Evolutionary conservation across 176 grass and related monocot species (phyloP).

Genomic region (Oryza officinalis): DNA sequence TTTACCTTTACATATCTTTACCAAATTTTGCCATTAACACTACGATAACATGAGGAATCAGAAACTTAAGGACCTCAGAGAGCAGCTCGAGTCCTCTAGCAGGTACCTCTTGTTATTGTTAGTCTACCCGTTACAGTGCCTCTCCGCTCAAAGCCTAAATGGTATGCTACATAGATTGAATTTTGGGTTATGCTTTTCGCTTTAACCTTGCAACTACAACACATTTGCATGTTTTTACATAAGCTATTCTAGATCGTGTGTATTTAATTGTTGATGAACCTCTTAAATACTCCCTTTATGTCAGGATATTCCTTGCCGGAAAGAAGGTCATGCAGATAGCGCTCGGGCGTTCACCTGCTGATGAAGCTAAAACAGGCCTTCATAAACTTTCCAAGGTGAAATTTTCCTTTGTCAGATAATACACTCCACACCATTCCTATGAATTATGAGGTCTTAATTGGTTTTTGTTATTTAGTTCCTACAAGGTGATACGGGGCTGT

Average conservation of each 20-base stretch:
- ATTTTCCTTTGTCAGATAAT: neutral
- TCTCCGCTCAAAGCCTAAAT: too few relatives aligned
- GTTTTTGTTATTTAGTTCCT: slow-evolving; percentile 51
- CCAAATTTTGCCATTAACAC: too few relatives aligned
- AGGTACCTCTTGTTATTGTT: slow-evolving; percentile 35
- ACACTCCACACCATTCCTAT: neutral
- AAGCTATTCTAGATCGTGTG: too few relatives aligned
- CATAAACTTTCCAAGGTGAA: slow-evolving; percentile 81
- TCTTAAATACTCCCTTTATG: neutral
- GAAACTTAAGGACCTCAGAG: slow-evolving; percentile 83
- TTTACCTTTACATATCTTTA: too few relatives aligned
- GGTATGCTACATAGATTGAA: too few relatives aligned
- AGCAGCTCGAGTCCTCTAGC: slow-evolving; percentile 71
- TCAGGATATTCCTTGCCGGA: slow-evolving; percentile 90
- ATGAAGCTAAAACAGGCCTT: slow-evolving; percentile 72
- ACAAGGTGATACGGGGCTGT: slow-evolving; percentile 68
- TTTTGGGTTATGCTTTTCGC: too few relatives aligned
- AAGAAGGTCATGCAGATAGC: slow-evolving; percentile 98
- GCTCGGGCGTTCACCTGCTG: slow-evolving; percentile 68
- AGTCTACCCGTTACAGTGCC: too few relatives aligned
- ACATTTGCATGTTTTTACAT: too few relatives aligned
- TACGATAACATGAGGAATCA: slow-evolving; percentile 95
- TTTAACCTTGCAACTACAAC: too few relatives aligned
- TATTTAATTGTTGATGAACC: too few relatives aligned
- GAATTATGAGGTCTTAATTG: slow-evolving; percentile 25